Percentiles rank a stretch among this genome's conserved stretches.
These are phyloP conservation scores for Mariannaea elegans DNA, from an alignment of 2,329 filamentous ascomycete genomes.

Conservation along the genomic window DNA sequence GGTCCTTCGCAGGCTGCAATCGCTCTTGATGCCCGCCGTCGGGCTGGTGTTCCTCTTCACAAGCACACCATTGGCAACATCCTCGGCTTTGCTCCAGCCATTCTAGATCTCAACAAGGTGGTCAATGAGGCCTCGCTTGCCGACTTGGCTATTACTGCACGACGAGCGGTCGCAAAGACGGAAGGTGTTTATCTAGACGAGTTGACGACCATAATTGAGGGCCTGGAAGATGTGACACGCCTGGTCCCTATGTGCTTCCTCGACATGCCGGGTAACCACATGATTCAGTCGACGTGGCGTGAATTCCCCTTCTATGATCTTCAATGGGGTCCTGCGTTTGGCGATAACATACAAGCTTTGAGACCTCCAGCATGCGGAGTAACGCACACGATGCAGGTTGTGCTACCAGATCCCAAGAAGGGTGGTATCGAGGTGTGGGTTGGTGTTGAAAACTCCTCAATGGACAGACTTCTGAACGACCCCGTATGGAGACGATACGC, in stretches of 20 bases:
- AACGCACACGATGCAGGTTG: conserved; percentile 25
- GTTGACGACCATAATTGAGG: conserved; percentile 14
- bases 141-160: conserved; percentile 18
- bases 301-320: conserved; percentile 25
- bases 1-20: conserved; percentile 17
- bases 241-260: conserved; percentile 17
- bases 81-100: conserved; percentile 21
- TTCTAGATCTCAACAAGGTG: conserved; percentile 18
- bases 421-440: conserved; percentile 19
- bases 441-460: conserved; percentile 19
- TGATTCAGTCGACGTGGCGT: conserved; percentile 21
- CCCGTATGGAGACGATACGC: conserved; percentile 12
- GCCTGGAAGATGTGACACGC: conserved; percentile 16
- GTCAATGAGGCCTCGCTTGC: conserved; percentile 20
- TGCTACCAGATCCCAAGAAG: conserved; percentile 20
- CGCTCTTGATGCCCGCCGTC: conserved; percentile 22
- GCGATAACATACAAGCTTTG: conserved; percentile 14
- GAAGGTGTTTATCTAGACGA: conserved; percentile 14
- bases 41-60: conserved; percentile 15
- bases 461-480: conserved; percentile 17
- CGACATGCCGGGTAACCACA: conserved; percentile 24
- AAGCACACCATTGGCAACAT: conserved; percentile 24
- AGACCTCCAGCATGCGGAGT: conserved; percentile 15
- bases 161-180: conserved; percentile 14
- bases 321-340: conserved; percentile 18